These are phyloP conservation scores for Croton laevigatus DNA, from an alignment of 441 rosid genomes.

Conservation along the genomic window DNA sequence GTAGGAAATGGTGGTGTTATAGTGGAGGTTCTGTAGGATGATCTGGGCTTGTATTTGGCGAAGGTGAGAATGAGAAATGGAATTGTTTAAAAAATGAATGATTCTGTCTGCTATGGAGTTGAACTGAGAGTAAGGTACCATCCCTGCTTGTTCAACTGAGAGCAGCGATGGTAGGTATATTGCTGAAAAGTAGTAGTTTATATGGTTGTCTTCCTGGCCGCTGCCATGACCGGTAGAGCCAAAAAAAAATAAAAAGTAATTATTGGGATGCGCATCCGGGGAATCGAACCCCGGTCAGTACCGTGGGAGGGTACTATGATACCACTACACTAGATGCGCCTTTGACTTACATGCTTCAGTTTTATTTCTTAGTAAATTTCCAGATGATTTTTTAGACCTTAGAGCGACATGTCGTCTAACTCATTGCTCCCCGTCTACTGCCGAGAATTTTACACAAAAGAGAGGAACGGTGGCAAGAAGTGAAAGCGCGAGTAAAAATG, in stretches of 20 bases:
- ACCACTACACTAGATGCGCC: slow-evolving; percentile 96
- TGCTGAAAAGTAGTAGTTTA: background rate
- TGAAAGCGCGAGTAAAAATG: slow-evolving; percentile 28
- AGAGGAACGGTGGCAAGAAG: background rate
- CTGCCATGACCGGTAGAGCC: too few species aligned
- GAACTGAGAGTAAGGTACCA: slow-evolving; percentile 14
- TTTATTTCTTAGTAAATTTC: too few species aligned
- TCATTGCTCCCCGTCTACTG: too few species aligned
- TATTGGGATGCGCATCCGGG: too few species aligned
- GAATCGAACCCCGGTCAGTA: slow-evolving; percentile 99
- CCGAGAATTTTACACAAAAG: background rate
- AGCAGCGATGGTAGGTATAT: background rate
- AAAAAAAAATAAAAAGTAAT: too few species aligned
- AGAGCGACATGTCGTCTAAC: too few species aligned
- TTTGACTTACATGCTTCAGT: too few species aligned
- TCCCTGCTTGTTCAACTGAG: background rate
- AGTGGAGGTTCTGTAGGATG: slow-evolving; percentile 35
- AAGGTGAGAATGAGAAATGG: slow-evolving; percentile 30
- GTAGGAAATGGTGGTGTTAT: slow-evolving; percentile 33
- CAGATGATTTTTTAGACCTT: too few species aligned
- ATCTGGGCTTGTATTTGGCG: slow-evolving; percentile 48
- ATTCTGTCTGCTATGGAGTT: slow-evolving; percentile 23
- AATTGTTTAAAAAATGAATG: slow-evolving; percentile 31
- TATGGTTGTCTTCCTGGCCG: too few species aligned
- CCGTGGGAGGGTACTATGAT: slow-evolving; percentile 99